Conservation (phyloP, 2,329 filamentous ascomycete species). For the Rosellinia necatrix region DNA sequence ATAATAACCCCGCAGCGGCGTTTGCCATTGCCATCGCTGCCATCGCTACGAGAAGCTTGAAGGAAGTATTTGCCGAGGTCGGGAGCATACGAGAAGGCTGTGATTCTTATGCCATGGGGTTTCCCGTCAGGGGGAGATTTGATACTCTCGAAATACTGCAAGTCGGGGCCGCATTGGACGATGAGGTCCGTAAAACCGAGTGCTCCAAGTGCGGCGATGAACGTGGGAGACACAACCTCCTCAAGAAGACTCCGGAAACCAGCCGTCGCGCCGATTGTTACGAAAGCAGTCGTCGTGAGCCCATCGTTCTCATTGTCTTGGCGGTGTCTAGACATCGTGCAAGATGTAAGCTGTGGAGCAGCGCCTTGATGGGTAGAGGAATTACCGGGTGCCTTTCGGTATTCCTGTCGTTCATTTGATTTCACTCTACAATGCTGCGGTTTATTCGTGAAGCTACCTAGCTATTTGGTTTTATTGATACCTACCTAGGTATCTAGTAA, state of each 20-base stretch:
- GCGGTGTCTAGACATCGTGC: constrained; percentile 5
- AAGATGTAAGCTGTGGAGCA: neutral
- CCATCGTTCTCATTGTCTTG: neutral
- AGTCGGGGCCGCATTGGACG: constrained; percentile 80
- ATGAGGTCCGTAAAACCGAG: constrained; percentile 72
- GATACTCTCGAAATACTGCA: constrained; percentile 56
- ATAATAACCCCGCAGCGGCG: constrained; percentile 74
- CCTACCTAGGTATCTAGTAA: too few relatives aligned
- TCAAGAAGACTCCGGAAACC: constrained; percentile 75
- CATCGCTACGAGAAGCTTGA: constrained; percentile 55
- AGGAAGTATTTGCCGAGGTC: constrained; percentile 65
- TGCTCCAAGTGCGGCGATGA: constrained; percentile 63
- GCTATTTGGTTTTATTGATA: too few relatives aligned
- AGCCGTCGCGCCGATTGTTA: constrained; percentile 92
- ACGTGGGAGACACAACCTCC: constrained; percentile 64
- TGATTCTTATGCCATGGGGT: constrained; percentile 53
- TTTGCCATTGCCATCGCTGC: constrained; percentile 35
- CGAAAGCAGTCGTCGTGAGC: constrained; percentile 64
- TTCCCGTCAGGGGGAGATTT: constrained; percentile 29
- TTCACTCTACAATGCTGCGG: too few relatives aligned
- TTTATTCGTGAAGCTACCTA: too few relatives aligned
- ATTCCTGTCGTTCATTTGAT: too few relatives aligned
- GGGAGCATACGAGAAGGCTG: constrained; percentile 69
- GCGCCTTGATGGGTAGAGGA: neutral
- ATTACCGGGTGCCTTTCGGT: too few relatives aligned